phyloP scores from a whole-genome alignment of 345 rosid genomes.

The Populus pruinosa region DNA sequence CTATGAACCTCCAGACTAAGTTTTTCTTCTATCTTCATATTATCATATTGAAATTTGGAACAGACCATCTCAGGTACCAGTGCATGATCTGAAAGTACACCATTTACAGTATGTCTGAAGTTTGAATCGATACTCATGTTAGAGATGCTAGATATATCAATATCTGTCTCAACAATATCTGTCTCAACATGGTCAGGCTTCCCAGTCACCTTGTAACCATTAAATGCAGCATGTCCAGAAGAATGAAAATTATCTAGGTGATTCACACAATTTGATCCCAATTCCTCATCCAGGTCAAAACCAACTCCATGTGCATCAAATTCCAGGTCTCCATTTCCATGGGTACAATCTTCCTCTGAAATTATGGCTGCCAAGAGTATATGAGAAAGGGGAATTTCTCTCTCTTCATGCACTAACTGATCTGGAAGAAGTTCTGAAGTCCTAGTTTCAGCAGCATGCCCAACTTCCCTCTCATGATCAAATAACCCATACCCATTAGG shows the following conservation, averaged over 20 bases:
- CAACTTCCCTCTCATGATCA: slow-evolving; percentile 31
- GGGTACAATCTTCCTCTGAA: slow-evolving; percentile 58
- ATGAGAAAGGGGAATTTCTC: slow-evolving; percentile 64
- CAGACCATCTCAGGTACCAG: slow-evolving; percentile 31
- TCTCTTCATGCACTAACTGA: slow-evolving; percentile 26
- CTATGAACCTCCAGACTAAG: slow-evolving; percentile 74
- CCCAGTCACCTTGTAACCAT: slow-evolving; percentile 51
- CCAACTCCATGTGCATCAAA: slow-evolving; percentile 53
- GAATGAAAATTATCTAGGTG: slow-evolving; percentile 41
- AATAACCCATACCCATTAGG: slow-evolving; percentile 34
- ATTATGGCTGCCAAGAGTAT: slow-evolving; percentile 82
- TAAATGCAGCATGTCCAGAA: slow-evolving; percentile 31
- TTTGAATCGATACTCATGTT: slow-evolving; percentile 38
- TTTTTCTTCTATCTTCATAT: slow-evolving; percentile 59
- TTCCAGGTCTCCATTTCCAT: slow-evolving; percentile 46
- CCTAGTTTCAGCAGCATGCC: slow-evolving; percentile 17
- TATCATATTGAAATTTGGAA: slow-evolving; percentile 60
- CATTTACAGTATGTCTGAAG: slow-evolving; percentile 40
- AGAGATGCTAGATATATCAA: slow-evolving; percentile 36
- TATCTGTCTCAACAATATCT: slow-evolving; percentile 52
- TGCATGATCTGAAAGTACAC: slow-evolving; percentile 42
- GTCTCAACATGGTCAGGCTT: slow-evolving; percentile 48
- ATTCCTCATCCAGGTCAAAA: slow-evolving; percentile 52
- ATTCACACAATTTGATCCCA: slow-evolving; percentile 53
- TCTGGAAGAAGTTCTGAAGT: slow-evolving; percentile 34